A percentile compares a stretch with the other conserved stretches of the same genome.
Conservation (phyloP, 139 green algal species). For the Diplosphaera chodatii region DNA sequence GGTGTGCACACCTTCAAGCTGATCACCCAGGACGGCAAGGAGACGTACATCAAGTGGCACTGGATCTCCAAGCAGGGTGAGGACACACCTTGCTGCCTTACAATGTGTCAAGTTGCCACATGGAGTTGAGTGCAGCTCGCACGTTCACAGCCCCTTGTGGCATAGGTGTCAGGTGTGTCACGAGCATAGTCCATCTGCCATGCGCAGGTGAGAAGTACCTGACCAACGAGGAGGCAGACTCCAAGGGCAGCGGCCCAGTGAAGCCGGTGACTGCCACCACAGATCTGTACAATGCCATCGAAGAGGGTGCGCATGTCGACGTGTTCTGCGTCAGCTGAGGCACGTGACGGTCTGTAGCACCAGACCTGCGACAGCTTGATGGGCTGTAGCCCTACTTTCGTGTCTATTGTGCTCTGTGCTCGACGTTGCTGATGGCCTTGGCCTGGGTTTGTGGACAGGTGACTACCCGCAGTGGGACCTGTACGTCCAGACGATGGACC, state of each 20-base stretch:
- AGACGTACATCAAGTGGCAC: constrained; percentile 34
- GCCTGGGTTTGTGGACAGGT: no score
- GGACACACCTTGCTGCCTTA: neutral
- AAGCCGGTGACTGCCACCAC: constrained; percentile 43
- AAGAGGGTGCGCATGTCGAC: constrained; percentile 7
- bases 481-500: constrained; percentile 48
- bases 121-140: no score
- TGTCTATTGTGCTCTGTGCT: no score
- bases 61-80: constrained; percentile 17
- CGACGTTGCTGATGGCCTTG: no score
- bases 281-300: constrained; percentile 49
- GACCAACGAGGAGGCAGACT: constrained; percentile 36
- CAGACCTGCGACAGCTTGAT: no score
- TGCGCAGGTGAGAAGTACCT: constrained; percentile 37
- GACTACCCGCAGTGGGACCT: constrained; percentile 42
- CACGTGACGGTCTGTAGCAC: no score
- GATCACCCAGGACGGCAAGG: constrained; percentile 29
- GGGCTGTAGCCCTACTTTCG: no score
- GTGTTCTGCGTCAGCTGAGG: no score
- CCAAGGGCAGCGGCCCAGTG: constrained; percentile 33
- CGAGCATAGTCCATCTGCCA: no score
- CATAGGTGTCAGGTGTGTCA: no score
- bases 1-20: constrained; percentile 50
- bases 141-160: no score
- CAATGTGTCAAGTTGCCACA: no score